Base-by-base conservation (phyloP, 2,329 filamentous ascomycete species). In the Botrytis fragariae region DNA sequence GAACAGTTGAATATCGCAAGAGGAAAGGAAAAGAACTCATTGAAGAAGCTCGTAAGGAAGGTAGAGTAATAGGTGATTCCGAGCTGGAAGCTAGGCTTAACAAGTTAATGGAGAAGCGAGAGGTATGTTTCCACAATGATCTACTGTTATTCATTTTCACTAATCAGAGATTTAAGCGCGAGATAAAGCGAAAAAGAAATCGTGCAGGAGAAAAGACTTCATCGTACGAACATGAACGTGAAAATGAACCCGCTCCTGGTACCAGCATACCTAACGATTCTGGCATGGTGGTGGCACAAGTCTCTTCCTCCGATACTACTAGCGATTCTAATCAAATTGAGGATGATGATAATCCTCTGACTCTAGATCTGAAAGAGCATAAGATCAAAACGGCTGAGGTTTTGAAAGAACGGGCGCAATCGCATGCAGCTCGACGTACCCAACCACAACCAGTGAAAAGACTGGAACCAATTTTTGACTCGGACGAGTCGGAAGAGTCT, bases 401-500 rank as follows among this genome's bases (percentile, higher is more conserved):
- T 16, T 32, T 71, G 42, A 63, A 42, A 14, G 69, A 44, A 62
- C 32, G 62, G 22, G 62, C 45, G 20, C 44, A 67, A 42, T 68
- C 35, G 7, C 37, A 20, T 5, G 65, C 48, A 42, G 48, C 48
- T 57, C 48, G 35, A 12, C 48, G 65, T 68, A 20, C 18, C 10
- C 65, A 57, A n/a, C 16, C 22, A 25, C 39, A n/a, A 57, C 35
- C 48, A 42, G 37, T 18, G 16, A n/a, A 57, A 12, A 42, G 22
- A 25, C 3, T 42, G 37, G 37, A 37, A 32, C 65, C 35, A 32
- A 18, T 57, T 0, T 42, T 57, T 12, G 54, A 37, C 65, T 51
- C 54, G 2, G 37, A 42, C 7, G 39, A 45, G 25, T 72, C 72
- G 1, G 62, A 68, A 14, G 71, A 75, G 48, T 77, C 76, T 25